Evolutionary conservation across 345 rosid genomes (phyloP).

Genomic region (Gossypium mustelinum): DNA sequence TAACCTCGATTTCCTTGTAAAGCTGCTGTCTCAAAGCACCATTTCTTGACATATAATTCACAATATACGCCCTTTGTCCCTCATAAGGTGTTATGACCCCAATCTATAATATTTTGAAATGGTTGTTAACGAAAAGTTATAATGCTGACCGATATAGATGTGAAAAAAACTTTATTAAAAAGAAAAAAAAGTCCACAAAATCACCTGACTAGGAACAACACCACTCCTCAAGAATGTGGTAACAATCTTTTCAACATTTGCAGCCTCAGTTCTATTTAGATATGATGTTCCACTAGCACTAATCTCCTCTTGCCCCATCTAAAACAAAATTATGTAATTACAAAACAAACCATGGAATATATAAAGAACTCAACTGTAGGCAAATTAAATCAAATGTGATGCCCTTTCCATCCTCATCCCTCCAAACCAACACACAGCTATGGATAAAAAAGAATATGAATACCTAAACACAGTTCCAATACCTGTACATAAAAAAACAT

Average conservation of each 20-base stretch:
- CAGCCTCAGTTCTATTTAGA: slow-evolving; percentile 96
- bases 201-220: slow-evolving; percentile 92
- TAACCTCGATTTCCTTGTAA: slow-evolving; percentile 98
- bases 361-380: neutral
- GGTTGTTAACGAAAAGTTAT: neutral
- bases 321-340: slow-evolving; percentile 27
- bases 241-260: slow-evolving; percentile 98
- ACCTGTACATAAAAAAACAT: slow-evolving; percentile 99
- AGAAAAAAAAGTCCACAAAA: neutral
- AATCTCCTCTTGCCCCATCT: slow-evolving; percentile 99
- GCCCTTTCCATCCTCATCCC: neutral
- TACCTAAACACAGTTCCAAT: slow-evolving; percentile 3
- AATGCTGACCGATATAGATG: neutral
- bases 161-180: neutral
- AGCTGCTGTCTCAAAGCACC: slow-evolving; percentile 97
- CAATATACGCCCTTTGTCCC: slow-evolving; percentile 98
- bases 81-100: slow-evolving; percentile 98
- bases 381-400: neutral
- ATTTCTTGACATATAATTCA: slow-evolving; percentile 95
- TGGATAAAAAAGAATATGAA: neutral
- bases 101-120: slow-evolving; percentile 44
- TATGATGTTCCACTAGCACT: slow-evolving; percentile 99
- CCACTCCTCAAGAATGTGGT: slow-evolving; percentile 97
- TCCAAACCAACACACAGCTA: neutral
- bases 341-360: slow-evolving; percentile 11